Evolutionary conservation across 2,329 filamentous ascomycete genomes (phyloP).

Genomic region (Xenosphaeropsis pyriputrescens): DNA sequence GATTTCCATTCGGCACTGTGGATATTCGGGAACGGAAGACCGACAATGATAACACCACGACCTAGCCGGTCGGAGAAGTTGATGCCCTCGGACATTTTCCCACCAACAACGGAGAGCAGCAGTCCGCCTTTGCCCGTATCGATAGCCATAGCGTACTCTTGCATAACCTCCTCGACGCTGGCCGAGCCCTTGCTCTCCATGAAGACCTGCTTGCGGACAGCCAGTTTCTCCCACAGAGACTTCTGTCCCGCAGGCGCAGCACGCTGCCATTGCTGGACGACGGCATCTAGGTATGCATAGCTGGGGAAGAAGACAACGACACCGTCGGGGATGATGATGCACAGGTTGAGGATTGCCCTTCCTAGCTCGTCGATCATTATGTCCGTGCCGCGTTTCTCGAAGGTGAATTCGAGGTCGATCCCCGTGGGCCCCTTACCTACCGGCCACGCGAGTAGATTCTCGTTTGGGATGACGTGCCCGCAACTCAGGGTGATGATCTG

Average conservation of each 20-base stretch:
- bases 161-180: constrained; percentile 47
- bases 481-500: constrained; percentile 76
- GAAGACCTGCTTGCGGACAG: constrained; percentile 46
- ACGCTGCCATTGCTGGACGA: constrained; percentile 44
- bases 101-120: constrained; percentile 81
- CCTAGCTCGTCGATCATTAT: constrained; percentile 64
- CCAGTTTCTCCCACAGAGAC: constrained; percentile 43
- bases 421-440: constrained; percentile 35
- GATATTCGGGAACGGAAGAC: constrained; percentile 84
- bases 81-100: constrained; percentile 93
- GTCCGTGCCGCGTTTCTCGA: constrained; percentile 47
- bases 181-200: constrained; percentile 36
- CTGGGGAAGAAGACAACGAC: constrained; percentile 93
- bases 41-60: constrained; percentile 80
- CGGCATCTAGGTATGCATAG: constrained; percentile 75
- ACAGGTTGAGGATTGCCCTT: constrained; percentile 54
- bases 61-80: constrained; percentile 91
- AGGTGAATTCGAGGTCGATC: constrained; percentile 71
- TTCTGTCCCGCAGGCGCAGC: constrained; percentile 13
- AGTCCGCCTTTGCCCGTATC: constrained; percentile 51
- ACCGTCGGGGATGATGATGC: constrained; percentile 67
- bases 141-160: constrained; percentile 59
- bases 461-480: constrained; percentile 78
- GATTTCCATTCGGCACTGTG: constrained; percentile 86
- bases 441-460: constrained; percentile 68